Base-by-base conservation (phyloP, 2,329 filamentous ascomycete species). In the Aspergillus brasiliensis region DNA sequence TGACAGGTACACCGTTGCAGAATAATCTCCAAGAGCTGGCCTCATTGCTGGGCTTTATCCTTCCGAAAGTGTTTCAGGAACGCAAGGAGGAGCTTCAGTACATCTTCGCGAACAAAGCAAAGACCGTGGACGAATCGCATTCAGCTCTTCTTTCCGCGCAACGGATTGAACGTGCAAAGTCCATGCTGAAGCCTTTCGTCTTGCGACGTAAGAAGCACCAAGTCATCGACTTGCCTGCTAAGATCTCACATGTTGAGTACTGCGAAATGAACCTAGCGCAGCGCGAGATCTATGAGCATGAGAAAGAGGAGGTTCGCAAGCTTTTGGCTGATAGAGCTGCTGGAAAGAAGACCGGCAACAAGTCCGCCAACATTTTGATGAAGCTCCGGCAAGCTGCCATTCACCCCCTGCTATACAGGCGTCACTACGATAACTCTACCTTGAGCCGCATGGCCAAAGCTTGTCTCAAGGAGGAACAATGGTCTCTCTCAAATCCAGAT, bases 11-110 rank as follows among this genome's bases (percentile, higher is more conserved):
- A 0, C 95, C 95, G 0, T 84, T 99, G 11, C 95, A 99, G 69
- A 99, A 99, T 78, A 98, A 98, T 73, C 81, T 99, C 19, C 89
- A 94, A 71, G 95, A 99, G 77, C 86, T 99, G 69, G 89, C 92
- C 42, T 91, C 92, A 2, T 85, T 99, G 13, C 84, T 99, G 11
- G 91, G 89, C n/a, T 98, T 99, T 72, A 92, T 99, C 69, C 89
- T 98, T 75, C 95, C 95, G 0, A 80, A 85, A 7, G 84, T 98
- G 37, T 99, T 99, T 74, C 81, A 85, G 8, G 85, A 88, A 37
- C 87, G 89, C 64, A 87, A 90, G 68, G 88, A 95, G 8, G 87
- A 93, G 62, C 83, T 99, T n/a, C 83, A 89, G 59, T 89, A 88
- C 55, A 90, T 98, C 51, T 99, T 99, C 79, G 92, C 91, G 66